Percentiles rank a stretch among this genome's conserved stretches.
phyloP scores from a whole-genome alignment of 257 asterid genomes.

The Solanum tarapatanum region DNA sequence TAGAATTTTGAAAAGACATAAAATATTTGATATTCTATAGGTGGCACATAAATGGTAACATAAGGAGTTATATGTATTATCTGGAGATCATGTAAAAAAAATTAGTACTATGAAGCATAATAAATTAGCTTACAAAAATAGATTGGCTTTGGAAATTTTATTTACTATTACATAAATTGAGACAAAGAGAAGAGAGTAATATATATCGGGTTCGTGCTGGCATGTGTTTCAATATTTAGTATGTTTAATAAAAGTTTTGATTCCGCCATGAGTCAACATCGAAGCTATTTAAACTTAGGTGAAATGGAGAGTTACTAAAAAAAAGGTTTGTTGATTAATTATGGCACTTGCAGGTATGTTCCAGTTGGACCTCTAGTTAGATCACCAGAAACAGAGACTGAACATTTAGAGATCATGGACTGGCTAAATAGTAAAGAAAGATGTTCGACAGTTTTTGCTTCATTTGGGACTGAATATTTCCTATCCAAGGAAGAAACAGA shows the following conservation, averaged over 20 bases:
- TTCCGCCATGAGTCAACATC: neutral
- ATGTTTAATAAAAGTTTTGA: neutral
- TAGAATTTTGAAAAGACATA: too few species aligned
- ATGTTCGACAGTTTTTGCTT: slow-evolving; percentile 6
- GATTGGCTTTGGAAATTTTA: too few species aligned
- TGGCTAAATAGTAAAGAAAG: slow-evolving; percentile 7
- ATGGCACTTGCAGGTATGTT: neutral
- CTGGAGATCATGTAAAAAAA: too few species aligned
- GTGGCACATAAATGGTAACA: too few species aligned
- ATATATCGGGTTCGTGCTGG: too few species aligned
- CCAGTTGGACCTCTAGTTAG: slow-evolving; percentile 15
- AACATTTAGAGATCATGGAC: neutral
- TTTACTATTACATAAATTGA: too few species aligned
- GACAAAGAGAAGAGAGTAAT: too few species aligned
- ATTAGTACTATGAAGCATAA: too few species aligned
- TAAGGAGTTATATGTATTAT: too few species aligned
- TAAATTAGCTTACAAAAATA: too few species aligned
- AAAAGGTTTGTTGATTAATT: neutral
- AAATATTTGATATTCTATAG: too few species aligned
- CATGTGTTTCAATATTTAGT: too few species aligned
- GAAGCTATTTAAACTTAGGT: neutral
- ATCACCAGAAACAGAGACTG: neutral
- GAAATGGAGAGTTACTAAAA: neutral
- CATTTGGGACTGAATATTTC: slow-evolving; percentile 20
- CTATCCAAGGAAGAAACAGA: slow-evolving; percentile 5